A percentile compares a stretch with the other conserved stretches of the same genome.
phyloP scores from a whole-genome alignment of 331 rosid species.

The Acacia concinna region DNA sequence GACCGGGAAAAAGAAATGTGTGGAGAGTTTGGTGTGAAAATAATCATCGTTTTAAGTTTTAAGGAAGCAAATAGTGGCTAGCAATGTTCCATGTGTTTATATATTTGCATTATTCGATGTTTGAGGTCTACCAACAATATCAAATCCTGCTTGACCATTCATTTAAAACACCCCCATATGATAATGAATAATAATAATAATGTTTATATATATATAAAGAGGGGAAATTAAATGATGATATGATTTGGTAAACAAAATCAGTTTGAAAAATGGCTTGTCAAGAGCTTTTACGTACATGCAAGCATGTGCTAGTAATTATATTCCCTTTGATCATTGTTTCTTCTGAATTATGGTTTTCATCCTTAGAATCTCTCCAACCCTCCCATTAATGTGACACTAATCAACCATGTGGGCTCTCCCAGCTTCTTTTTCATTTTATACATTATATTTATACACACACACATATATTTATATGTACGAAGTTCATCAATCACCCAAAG shows the following conservation, averaged over 20 bases:
- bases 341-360: slow-evolving; percentile 1
- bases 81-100: neutral
- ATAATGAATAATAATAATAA: slow-evolving; percentile 10
- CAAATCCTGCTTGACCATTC: slow-evolving; percentile 37
- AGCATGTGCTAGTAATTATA: slow-evolving; percentile 68
- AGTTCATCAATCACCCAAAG: neutral
- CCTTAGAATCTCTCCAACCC: slow-evolving; percentile 12
- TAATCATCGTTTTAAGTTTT: neutral
- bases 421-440: neutral
- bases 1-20: neutral
- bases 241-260: slow-evolving; percentile 19
- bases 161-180: neutral
- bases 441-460: too few species aligned
- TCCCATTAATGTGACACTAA: neutral
- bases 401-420: slow-evolving; percentile 13
- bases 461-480: too few species aligned
- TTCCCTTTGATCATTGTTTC: slow-evolving; percentile 1
- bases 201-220: neutral
- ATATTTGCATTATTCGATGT: slow-evolving; percentile 41
- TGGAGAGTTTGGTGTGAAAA: neutral
- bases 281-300: slow-evolving; percentile 52
- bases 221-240: slow-evolving; percentile 37
- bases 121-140: slow-evolving; percentile 60
- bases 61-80: neutral
- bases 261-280: slow-evolving; percentile 25